phyloP scores from a whole-genome alignment of 345 rosid genomes.

The Diplotaxis tenuifolia region DNA sequence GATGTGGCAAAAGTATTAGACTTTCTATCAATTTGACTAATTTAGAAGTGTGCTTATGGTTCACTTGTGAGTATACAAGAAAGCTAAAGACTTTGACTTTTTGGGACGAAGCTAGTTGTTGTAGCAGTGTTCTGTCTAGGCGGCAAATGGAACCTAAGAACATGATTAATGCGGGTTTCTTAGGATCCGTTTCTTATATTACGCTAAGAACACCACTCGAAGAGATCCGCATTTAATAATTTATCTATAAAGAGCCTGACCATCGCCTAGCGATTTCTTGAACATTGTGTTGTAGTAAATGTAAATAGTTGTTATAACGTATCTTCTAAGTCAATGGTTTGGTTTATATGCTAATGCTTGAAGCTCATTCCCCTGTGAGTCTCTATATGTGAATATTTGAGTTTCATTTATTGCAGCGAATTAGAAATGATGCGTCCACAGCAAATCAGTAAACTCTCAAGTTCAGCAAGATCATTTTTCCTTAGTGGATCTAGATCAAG shows the following conservation, averaged over 20 bases:
- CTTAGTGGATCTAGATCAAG: slow-evolving; percentile 61
- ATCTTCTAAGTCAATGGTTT: no score
- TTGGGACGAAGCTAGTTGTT: slow-evolving; percentile 11
- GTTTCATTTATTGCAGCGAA: slow-evolving; percentile 28
- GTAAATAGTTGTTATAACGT: no score
- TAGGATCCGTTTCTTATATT: no score
- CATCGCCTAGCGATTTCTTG: no score
- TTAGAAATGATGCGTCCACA: slow-evolving; percentile 73
- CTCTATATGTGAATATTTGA: neutral
- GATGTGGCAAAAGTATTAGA: neutral
- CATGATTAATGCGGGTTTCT: no score
- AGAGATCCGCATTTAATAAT: no score
- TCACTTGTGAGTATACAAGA: slow-evolving; percentile 8
- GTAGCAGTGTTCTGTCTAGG: neutral
- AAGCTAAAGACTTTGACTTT: slow-evolving; percentile 13
- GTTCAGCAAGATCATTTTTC: slow-evolving; percentile 64
- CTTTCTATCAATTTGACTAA: neutral
- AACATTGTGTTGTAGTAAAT: no score
- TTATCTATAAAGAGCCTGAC: neutral
- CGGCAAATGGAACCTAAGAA: no score
- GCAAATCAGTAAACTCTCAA: slow-evolving; percentile 67
- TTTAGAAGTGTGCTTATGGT: neutral
- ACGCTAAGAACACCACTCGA: no score
- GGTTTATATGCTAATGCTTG: neutral
- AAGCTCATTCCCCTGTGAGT: neutral